phyloP scores from a whole-genome alignment of 148 eudicot genomes.

The Cornus kousa region DNA sequence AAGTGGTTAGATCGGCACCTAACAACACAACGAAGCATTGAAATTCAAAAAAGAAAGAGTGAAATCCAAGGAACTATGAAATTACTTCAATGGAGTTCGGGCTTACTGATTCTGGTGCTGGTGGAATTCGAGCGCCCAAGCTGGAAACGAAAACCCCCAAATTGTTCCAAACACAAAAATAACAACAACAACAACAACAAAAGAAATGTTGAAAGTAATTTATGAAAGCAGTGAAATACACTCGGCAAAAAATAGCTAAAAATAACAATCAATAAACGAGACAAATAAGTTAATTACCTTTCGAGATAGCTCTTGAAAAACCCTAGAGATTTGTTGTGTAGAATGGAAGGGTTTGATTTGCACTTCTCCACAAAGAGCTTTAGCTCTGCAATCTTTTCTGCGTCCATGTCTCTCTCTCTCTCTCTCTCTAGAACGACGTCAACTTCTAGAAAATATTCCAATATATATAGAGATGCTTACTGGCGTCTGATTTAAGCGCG shows the following conservation, averaged over 20 bases:
- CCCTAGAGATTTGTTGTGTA: constrained; percentile 41
- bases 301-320: constrained; percentile 48
- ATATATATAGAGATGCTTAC: too few species aligned
- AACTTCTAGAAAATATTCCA: too few species aligned
- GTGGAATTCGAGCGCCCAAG: constrained; percentile 28
- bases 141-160: constrained; percentile 13
- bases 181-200: not conserved
- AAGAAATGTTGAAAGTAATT: not conserved
- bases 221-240: not conserved
- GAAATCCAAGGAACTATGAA: not conserved
- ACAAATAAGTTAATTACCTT: constrained; percentile 24
- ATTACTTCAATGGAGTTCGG: not conserved
- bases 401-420: constrained; percentile 31
- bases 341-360: constrained; percentile 49
- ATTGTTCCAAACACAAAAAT: not conserved
- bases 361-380: constrained; percentile 43
- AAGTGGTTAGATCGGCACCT: not conserved
- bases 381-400: constrained; percentile 31
- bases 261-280: not conserved
- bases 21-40: not conserved
- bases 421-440: not conserved
- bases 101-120: constrained; percentile 17
- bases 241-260: not conserved
- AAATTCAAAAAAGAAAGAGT: not conserved
- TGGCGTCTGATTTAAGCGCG: too few species aligned